phyloP scores from a whole-genome alignment of 73 alveolate species.

The Uronychia setigera region DNA sequence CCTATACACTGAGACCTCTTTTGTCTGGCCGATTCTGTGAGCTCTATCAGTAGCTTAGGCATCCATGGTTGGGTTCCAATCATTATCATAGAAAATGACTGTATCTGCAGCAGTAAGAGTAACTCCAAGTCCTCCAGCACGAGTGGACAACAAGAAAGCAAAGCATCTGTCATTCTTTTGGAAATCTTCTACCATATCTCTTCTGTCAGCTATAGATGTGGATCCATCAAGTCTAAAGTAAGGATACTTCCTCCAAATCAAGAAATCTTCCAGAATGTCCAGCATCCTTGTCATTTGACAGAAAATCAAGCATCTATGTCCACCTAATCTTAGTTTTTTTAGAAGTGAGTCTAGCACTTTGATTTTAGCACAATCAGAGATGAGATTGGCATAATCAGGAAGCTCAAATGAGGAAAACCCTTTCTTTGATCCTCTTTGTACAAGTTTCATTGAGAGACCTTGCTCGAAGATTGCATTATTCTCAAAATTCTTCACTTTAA shows the following conservation, averaged over 20 bases:
- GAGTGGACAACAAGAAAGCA: conserved; percentile 94
- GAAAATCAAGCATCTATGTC: conserved; percentile 93
- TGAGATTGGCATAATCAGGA: conserved; percentile 80
- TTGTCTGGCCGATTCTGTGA: conserved; percentile 98
- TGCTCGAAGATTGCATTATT: not conserved
- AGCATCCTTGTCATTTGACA: conserved; percentile 99
- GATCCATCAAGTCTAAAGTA: conserved; percentile 99
- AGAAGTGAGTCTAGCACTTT: conserved; percentile 84
- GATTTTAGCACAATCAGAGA: conserved; percentile 91
- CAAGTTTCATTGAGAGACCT: not conserved
- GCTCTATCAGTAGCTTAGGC: conserved; percentile 99
- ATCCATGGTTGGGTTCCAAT: conserved; percentile 99
- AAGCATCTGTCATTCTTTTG: conserved; percentile 89
- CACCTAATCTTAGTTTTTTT: conserved; percentile 75
- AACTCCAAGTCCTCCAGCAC: conserved; percentile 99
- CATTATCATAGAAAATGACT: conserved; percentile 98
- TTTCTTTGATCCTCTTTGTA: conserved; percentile 15
- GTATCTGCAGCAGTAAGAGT: conserved; percentile 98
- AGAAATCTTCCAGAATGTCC: conserved; percentile 96
- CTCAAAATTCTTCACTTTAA: not conserved
- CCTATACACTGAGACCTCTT: conserved; percentile 95
- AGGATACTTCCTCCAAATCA: conserved; percentile 86
- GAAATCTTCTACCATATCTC: conserved; percentile 97
- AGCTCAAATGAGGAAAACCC: conserved; percentile 85
- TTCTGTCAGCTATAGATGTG: conserved; percentile 92